Base-by-base conservation (phyloP, 805 yeast genomes). In the Pichia insulana region DNA sequence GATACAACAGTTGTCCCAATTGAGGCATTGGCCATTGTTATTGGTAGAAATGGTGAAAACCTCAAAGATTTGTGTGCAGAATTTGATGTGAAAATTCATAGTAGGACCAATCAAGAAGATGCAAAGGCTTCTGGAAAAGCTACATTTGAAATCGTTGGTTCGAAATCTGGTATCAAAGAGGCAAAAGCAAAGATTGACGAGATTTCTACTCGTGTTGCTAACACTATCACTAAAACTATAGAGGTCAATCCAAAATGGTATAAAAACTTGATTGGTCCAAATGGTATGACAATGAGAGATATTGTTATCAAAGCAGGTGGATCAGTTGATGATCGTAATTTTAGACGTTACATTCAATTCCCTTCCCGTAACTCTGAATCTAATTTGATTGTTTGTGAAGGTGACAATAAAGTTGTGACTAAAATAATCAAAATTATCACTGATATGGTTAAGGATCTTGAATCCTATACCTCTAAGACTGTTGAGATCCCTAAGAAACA, bases 41-140 rank as follows among this genome's bases (percentile, higher is more conserved):
- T 92, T 59, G 98, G 98, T 55, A 87, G 83, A 56, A 70, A 72
- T 46, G 97, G 97, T 58, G 90, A 85, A 47, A 74, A 73, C 40
- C 82, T 92, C 55, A 83, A 80, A 48, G 85, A 83, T 56, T 80
- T 94, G 44, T 76, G 85, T 47, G 88, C 81, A 40, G 76, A 72
- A 33, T 65, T 78, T 31, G 84, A 81, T 36, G 76, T 79, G 39
- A 80, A 79, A 50, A 69, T 76, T 59, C 57, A 61, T 40, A 66
- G 69, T 50, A 66, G 66, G 43, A 65, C 69, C 44, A 62, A 57
- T 44, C 59, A 59, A 28, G 70, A 67, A 19, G 45, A 33, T 4
- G 37, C 33, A 8, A 69, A 67, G 39, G 80, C 73, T 41, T 48
- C 65, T 13, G 83, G 78, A 5, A 64, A 55, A 41, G 81, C 79